Evolutionary conservation across 1,139 yeast genomes (phyloP).

Genomic region (Schizosaccharomyces versatilis): DNA sequence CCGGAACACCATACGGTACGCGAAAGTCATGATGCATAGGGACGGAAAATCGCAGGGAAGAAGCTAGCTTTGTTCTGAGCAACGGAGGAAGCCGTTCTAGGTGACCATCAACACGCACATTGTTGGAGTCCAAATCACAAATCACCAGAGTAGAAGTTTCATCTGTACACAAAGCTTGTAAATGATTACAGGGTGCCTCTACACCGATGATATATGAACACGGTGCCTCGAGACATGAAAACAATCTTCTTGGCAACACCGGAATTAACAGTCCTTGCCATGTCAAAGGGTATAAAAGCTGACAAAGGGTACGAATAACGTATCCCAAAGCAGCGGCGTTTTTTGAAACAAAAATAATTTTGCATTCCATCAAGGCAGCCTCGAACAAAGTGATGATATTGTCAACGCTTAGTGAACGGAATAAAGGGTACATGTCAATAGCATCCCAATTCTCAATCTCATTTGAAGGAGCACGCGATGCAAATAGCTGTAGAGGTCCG

Average conservation of each 20-base stretch:
- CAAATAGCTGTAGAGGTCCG: slow-evolving; percentile 6
- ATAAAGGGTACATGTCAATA: slow-evolving; percentile 12
- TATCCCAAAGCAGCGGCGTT: slow-evolving; percentile 9
- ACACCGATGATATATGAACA: slow-evolving; percentile 13
- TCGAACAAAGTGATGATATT: slow-evolving; percentile 10
- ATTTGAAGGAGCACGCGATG: slow-evolving; percentile 8
- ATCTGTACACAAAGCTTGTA: slow-evolving; percentile 8
- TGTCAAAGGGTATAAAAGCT: slow-evolving; percentile 11
- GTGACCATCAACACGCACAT: slow-evolving; percentile 1
- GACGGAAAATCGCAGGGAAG: slow-evolving; percentile 7
- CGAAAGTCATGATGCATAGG: slow-evolving; percentile 10
- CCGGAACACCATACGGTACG: slow-evolving; percentile 11
- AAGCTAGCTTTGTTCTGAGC: slow-evolving; percentile 8
- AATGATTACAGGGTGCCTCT: slow-evolving; percentile 1
- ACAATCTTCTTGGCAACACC: slow-evolving; percentile 11
- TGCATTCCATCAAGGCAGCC: slow-evolving; percentile 12
- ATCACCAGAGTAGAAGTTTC: slow-evolving; percentile 7
- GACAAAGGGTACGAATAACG: slow-evolving; percentile 10
- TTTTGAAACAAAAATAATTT: slow-evolving; percentile 11
- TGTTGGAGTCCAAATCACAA: slow-evolving; percentile 12
- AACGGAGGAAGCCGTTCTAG: slow-evolving; percentile 10
- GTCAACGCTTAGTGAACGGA: slow-evolving; percentile 9
- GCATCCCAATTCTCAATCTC: slow-evolving; percentile 12
- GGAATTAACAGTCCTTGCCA: slow-evolving; percentile 14
- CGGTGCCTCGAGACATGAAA: slow-evolving; percentile 12